These are phyloP conservation scores for Glarea lozoyensis DNA, from an alignment of 495 filamentous ascomycete genomes.

Conservation along the genomic window DNA sequence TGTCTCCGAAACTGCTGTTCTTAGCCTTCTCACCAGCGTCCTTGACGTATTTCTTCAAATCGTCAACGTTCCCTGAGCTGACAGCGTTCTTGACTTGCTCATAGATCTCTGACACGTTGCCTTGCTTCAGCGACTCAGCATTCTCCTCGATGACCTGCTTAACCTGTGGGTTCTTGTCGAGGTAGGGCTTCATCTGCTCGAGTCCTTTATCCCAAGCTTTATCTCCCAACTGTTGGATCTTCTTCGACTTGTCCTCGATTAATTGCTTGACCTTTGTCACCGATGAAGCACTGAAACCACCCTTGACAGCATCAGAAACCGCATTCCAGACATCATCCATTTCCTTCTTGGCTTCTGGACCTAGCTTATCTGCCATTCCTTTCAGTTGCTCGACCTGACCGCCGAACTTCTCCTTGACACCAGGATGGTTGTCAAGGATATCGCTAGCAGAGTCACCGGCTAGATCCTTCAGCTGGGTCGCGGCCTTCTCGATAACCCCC, in stretches of 20 bases:
- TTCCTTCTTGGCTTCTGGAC: constrained; percentile 61
- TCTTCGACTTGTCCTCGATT: constrained; percentile 54
- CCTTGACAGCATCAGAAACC: constrained; percentile 42
- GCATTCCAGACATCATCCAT: constrained; percentile 56
- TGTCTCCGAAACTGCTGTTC: constrained; percentile 26
- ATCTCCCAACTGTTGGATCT: constrained; percentile 51
- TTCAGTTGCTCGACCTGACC: constrained; percentile 51
- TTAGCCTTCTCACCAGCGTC: constrained; percentile 44
- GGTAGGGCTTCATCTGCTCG: constrained; percentile 49
- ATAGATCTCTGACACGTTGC: constrained; percentile 45
- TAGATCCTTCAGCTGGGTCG: constrained; percentile 40
- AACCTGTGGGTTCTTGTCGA: constrained; percentile 58
- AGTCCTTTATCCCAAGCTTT: constrained; percentile 55
- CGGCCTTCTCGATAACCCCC: constrained; percentile 43
- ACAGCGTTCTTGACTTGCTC: constrained; percentile 44
- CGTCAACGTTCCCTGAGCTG: constrained; percentile 42
- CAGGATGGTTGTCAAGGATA: constrained; percentile 55
- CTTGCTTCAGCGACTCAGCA: constrained; percentile 46
- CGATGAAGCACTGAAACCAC: constrained; percentile 33
- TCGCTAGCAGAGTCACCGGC: constrained; percentile 46
- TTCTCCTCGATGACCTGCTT: constrained; percentile 57
- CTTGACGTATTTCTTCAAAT: constrained; percentile 50
- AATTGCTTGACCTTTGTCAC: constrained; percentile 44
- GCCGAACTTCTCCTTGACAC: constrained; percentile 59
- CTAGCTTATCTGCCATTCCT: constrained; percentile 52